Conservation (phyloP, 768 basidiomycete genomes). For the Epithele typhae region DNA sequence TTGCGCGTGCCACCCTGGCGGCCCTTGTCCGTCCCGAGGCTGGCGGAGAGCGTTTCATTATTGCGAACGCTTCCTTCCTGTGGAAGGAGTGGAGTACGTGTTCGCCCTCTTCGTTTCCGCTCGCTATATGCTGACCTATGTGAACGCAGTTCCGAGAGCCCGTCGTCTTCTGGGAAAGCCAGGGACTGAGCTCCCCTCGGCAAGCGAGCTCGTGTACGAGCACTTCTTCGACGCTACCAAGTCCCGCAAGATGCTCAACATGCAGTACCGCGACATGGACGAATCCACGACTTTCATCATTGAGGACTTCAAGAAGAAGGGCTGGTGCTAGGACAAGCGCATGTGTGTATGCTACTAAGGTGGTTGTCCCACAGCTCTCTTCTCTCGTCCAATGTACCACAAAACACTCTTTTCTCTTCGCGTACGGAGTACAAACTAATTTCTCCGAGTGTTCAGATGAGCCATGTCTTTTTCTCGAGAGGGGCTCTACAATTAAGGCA, state of each 20-base stretch:
- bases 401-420: too few species aligned
- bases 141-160: not conserved
- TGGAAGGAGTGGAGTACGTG: slow-evolving; percentile 13
- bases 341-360: too few species aligned
- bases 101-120: not conserved
- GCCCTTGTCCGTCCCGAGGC: slow-evolving; percentile 24
- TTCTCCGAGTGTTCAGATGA: too few species aligned
- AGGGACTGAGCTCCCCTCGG: not conserved
- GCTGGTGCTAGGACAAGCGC: slow-evolving; percentile 13
- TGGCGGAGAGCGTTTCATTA: slow-evolving; percentile 34
- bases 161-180: not conserved
- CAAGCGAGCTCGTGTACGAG: not conserved
- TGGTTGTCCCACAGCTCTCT: too few species aligned
- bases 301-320: slow-evolving; percentile 19
- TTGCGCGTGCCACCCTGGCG: slow-evolving; percentile 8
- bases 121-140: not conserved
- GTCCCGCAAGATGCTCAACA: slow-evolving; percentile 12
- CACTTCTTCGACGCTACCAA: not conserved
- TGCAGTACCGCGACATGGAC: slow-evolving; percentile 15
- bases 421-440: too few species aligned
- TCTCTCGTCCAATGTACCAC: too few species aligned
- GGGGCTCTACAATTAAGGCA: too few species aligned
- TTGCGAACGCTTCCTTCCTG: slow-evolving; percentile 12
- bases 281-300: slow-evolving; percentile 19
- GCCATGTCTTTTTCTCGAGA: too few species aligned